These are phyloP conservation scores for Monosporascus sp. DNA, from an alignment of 2,329 filamentous ascomycete species.

Conservation along the genomic window DNA sequence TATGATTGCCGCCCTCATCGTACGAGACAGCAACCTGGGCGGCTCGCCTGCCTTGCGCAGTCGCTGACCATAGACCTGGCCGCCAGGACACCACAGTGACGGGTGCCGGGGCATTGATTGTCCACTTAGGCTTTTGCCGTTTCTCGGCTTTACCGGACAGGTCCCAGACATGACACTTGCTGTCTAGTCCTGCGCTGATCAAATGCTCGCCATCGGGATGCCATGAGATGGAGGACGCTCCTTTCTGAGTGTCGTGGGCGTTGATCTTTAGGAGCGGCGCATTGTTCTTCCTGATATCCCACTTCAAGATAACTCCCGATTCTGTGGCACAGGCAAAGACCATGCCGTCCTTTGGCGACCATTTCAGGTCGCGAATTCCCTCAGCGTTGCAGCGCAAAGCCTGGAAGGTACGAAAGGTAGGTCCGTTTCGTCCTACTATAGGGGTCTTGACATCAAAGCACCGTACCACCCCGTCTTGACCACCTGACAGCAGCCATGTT, in stretches of 20 bases:
- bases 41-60: slow-evolving; percentile 52
- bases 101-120: slow-evolving; percentile 55
- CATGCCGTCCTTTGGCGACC: slow-evolving; percentile 57
- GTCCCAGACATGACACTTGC: slow-evolving; percentile 61
- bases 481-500: slow-evolving; percentile 55
- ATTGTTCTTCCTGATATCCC: slow-evolving; percentile 53
- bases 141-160: slow-evolving; percentile 55
- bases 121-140: slow-evolving; percentile 59
- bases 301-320: slow-evolving; percentile 56
- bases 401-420: slow-evolving; percentile 44
- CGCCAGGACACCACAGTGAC: slow-evolving; percentile 58
- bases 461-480: slow-evolving; percentile 59
- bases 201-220: slow-evolving; percentile 64
- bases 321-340: slow-evolving; percentile 62
- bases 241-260: slow-evolving; percentile 50
- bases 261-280: slow-evolving; percentile 54
- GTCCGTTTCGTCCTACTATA: slow-evolving; percentile 41
- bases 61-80: slow-evolving; percentile 60
- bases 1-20: slow-evolving; percentile 48
- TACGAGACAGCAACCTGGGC: slow-evolving; percentile 60
- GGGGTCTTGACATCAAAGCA: slow-evolving; percentile 54
- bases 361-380: slow-evolving; percentile 57
- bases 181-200: slow-evolving; percentile 58
- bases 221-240: slow-evolving; percentile 58
- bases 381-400: slow-evolving; percentile 49